Evolutionary conservation across 805 yeast genomes (phyloP), one percentile per base, ranked within the genome.

Genomic region (Barnettozyma populi): DNA sequence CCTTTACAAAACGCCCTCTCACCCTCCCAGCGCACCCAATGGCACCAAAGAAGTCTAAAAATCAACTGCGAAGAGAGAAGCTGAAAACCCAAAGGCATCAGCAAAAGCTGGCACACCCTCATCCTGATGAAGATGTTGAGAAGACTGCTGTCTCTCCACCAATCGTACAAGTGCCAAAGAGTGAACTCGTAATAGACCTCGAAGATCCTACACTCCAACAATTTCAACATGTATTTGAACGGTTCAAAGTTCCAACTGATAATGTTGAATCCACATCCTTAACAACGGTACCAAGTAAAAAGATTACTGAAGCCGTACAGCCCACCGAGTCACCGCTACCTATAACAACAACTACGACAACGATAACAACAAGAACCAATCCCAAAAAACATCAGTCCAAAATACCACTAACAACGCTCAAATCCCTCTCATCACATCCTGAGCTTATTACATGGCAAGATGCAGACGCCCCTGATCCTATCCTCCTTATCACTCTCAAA

Each of bases 361-460:
- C 48, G 7, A 51, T 51, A 5, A 57, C 51, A n/a, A 45, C 40
- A 51, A 48, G 53, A 27, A 51, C 74, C 4, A 68, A 80, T 14
- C 79, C 74, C 48, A 72, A 78, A 46, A 82, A 84, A 59, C 66
- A 72, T 23, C 71, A 80, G 41, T 71, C 74, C 44, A 82, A 83
- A 55, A 76, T 88, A 0, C 76, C 94, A 1, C 64, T 92, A 14
- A 79, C 90, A 0, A 70, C 73, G 8, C 68, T 92, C 45, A 92
- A 90, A 61, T 72, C 85, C 0, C 62, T 70, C 20, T 72, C 86
- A 0, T 54, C 66, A 2, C 68, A 69, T 24, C 97, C 98, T 0
- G 88, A 86, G 48, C 60, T 82, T 4, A 83, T 92, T 1, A 95
- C 90, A 53, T 85, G 95, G 95, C 79, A 70, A 56, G 98, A 94